phyloP scores from a whole-genome alignment of 139 green algal genomes.

The Picochlorum sp. region DNA sequence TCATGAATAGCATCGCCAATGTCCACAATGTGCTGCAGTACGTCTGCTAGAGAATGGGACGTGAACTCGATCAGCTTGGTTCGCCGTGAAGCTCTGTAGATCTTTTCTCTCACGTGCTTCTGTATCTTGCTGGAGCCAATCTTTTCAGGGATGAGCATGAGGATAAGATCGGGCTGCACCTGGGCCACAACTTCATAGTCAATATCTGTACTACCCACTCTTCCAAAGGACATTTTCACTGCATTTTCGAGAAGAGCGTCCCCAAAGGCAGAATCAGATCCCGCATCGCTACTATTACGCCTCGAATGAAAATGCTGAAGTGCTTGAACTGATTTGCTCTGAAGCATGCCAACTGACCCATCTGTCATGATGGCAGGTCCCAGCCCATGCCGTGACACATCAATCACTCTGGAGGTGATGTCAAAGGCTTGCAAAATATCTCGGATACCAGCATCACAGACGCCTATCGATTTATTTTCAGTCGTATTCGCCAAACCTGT shows the following conservation, averaged over 20 bases:
- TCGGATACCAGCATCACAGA: neutral
- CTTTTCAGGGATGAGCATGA: neutral
- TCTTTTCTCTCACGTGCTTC: neutral
- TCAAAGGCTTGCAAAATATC: constrained; percentile 1
- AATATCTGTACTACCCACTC: neutral
- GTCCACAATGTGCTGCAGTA: constrained; percentile 69
- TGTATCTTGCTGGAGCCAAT: too few relatives aligned
- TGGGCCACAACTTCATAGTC: constrained; percentile 1
- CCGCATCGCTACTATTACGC: neutral
- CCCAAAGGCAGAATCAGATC: neutral
- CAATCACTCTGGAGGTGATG: neutral
- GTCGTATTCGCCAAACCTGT: too few relatives aligned
- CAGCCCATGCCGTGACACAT: neutral
- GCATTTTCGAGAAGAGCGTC: neutral
- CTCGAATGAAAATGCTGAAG: neutral
- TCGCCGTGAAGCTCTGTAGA: constrained; percentile 32
- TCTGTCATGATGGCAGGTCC: neutral
- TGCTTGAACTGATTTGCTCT: neutral
- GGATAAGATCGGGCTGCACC: neutral
- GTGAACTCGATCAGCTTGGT: neutral
- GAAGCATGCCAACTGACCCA: neutral
- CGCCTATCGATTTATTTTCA: neutral
- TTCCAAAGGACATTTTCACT: neutral
- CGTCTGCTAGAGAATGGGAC: constrained; percentile 51
- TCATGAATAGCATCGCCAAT: constrained; percentile 59